Conservation (phyloP, 73 alveolate species). For the Paramecium bursaria region DNA sequence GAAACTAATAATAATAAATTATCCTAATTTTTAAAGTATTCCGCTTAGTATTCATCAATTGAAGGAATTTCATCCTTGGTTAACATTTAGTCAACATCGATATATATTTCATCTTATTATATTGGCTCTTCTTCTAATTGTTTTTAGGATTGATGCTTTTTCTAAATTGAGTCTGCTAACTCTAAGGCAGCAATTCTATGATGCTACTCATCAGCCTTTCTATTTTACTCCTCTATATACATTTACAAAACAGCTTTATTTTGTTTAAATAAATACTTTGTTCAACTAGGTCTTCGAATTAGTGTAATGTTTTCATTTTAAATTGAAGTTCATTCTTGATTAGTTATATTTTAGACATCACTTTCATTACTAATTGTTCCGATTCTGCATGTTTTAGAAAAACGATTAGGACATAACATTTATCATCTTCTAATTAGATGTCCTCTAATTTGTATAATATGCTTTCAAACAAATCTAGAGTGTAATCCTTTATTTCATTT, state of each 20-base stretch:
- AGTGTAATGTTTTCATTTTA: neutral
- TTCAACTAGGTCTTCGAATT: conserved; percentile 37
- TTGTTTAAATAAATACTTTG: neutral
- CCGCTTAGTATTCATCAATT: conserved; percentile 40
- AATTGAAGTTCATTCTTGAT: neutral
- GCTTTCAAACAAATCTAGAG: conserved; percentile 32
- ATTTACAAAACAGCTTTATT: conserved; percentile 9
- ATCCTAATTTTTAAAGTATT: conserved; percentile 11
- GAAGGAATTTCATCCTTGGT: conserved; percentile 29
- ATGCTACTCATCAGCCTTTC: conserved; percentile 41
- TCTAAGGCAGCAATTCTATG: conserved; percentile 19
- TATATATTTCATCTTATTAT: neutral
- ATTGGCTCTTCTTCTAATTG: conserved; percentile 6
- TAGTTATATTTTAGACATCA: conserved; percentile 14
- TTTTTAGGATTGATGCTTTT: conserved; percentile 39
- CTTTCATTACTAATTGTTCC: neutral
- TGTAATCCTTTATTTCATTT: neutral
- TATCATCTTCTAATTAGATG: conserved; percentile 1
- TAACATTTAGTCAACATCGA: conserved; percentile 24
- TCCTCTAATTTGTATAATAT: neutral
- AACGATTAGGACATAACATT: conserved; percentile 32
- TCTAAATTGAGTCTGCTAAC: conserved; percentile 2
- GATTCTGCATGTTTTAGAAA: conserved; percentile 58
- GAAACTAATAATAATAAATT: neutral
- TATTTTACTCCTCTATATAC: conserved; percentile 23